Conservation (phyloP, 192 early-diverging fungal species). For the Coemansia sp. region DNA sequence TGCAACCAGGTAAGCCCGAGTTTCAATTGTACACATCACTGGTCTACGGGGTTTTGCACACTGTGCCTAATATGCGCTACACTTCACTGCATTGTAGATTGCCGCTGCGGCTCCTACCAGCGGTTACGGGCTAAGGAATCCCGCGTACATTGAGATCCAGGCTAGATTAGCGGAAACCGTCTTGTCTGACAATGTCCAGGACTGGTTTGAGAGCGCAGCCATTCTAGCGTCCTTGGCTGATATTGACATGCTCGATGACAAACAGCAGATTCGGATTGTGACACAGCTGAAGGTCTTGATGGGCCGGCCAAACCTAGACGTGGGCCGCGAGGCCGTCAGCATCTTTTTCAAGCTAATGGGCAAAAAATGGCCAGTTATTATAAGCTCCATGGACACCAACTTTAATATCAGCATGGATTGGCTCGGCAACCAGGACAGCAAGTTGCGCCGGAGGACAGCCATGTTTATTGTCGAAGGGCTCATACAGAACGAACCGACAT, state of each 20-base stretch:
- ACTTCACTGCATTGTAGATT: slow-evolving; percentile 21
- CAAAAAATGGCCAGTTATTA: slow-evolving; percentile 27
- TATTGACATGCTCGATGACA: slow-evolving; percentile 34
- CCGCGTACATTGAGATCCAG: slow-evolving; percentile 24
- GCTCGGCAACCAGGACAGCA: slow-evolving; percentile 36
- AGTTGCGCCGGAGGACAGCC: slow-evolving; percentile 34
- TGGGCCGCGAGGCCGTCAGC: slow-evolving; percentile 23
- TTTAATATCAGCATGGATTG: slow-evolving; percentile 39
- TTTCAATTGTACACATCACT: not conserved
- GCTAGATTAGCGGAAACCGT: slow-evolving; percentile 13
- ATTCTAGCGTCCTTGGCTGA: slow-evolving; percentile 34
- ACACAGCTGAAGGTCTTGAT: slow-evolving; percentile 25
- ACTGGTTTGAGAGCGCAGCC: slow-evolving; percentile 28
- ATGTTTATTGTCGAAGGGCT: slow-evolving; percentile 33
- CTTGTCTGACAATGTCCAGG: slow-evolving; percentile 5
- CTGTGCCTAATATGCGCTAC: not conserved
- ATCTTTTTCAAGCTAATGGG: slow-evolving; percentile 25
- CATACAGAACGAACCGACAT: slow-evolving; percentile 55
- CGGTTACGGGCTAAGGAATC: slow-evolving; percentile 19
- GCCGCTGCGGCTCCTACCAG: slow-evolving; percentile 13
- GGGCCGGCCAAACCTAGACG: slow-evolving; percentile 8
- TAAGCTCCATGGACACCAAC: slow-evolving; percentile 23
- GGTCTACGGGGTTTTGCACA: not conserved
- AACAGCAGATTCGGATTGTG: slow-evolving; percentile 29
- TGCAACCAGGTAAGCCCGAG: slow-evolving; percentile 21